Conservation (phyloP, 2,329 filamentous ascomycete genomes). For the Fusarium acutatum region DNA sequence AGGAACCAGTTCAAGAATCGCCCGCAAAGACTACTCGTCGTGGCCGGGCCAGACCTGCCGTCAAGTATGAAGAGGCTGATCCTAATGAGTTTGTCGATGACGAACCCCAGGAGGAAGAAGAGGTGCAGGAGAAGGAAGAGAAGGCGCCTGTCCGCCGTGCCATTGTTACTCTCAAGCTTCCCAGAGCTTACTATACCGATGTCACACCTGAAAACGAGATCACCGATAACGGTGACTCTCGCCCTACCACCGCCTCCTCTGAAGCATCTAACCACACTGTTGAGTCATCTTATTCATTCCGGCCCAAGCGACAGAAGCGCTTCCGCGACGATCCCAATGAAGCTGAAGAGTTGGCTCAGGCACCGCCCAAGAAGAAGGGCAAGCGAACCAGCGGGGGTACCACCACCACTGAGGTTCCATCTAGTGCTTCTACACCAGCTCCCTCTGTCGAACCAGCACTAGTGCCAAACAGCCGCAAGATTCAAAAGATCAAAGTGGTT, state of each 20-base stretch:
- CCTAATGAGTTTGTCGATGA: slow-evolving; percentile 43
- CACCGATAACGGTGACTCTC: slow-evolving; percentile 55
- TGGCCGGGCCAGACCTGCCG: slow-evolving; percentile 36
- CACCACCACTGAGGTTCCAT: slow-evolving; percentile 18
- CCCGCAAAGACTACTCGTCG: slow-evolving; percentile 39
- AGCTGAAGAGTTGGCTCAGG: slow-evolving; percentile 47
- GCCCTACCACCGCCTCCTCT: slow-evolving; percentile 63
- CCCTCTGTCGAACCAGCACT: slow-evolving; percentile 32
- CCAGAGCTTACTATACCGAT: slow-evolving; percentile 51
- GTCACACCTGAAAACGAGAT: slow-evolving; percentile 49
- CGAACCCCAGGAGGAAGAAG: slow-evolving; percentile 32
- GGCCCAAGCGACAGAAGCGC: slow-evolving; percentile 64
- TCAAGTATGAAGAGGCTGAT: slow-evolving; percentile 43
- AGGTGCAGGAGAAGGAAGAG: slow-evolving; percentile 33
- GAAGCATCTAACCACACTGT: slow-evolving; percentile 59
- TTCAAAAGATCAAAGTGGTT: slow-evolving; percentile 52
- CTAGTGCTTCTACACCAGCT: slow-evolving; percentile 28
- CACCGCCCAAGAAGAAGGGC: slow-evolving; percentile 51
- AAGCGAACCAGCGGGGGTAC: slow-evolving; percentile 40
- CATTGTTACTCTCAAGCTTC: slow-evolving; percentile 51
- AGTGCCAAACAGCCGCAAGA: slow-evolving; percentile 42
- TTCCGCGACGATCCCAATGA: slow-evolving; percentile 60
- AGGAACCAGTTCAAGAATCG: slow-evolving; percentile 32
- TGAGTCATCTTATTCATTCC: slow-evolving; percentile 62
- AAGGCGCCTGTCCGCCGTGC: slow-evolving; percentile 45